A percentile compares a stretch with the other conserved stretches of the same genome.
These are phyloP conservation scores for Lablab purpureus DNA, from an alignment of 306 rosid genomes.

Conservation along the genomic window DNA sequence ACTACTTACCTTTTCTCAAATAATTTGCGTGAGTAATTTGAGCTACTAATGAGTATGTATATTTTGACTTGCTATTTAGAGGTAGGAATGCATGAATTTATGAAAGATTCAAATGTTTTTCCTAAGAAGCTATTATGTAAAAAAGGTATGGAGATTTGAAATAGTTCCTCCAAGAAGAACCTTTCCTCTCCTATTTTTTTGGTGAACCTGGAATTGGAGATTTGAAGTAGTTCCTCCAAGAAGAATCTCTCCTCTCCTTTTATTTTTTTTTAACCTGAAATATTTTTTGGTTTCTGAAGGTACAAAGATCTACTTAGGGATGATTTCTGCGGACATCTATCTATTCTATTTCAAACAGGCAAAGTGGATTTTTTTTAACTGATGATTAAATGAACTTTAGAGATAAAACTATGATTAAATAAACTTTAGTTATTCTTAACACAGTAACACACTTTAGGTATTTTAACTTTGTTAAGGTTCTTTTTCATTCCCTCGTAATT, in stretches of 20 bases:
- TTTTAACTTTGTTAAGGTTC: not conserved
- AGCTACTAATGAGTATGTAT: not conserved
- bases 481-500: not conserved
- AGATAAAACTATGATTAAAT: not conserved
- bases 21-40: conserved; percentile 24
- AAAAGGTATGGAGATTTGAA: too few relatives aligned
- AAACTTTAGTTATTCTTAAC: conserved; percentile 7
- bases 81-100: conserved; percentile 9
- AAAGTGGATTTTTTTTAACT: not conserved
- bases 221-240: too few relatives aligned
- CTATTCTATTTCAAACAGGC: not conserved
- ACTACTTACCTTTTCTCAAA: too few relatives aligned
- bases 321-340: too few relatives aligned
- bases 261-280: too few relatives aligned
- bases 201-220: too few relatives aligned
- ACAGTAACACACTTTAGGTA: not conserved
- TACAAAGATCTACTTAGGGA: too few relatives aligned
- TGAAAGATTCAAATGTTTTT: conserved; percentile 10
- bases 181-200: too few relatives aligned
- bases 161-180: too few relatives aligned
- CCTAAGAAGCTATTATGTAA: too few relatives aligned
- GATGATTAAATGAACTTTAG: too few relatives aligned
- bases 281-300: not conserved
- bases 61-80: conserved; percentile 1
- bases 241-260: too few relatives aligned